A percentile compares a stretch with the other conserved stretches of the same genome.
phyloP scores from a whole-genome alignment of 768 basidiomycete species.

The Boletus rubroflammeus region DNA sequence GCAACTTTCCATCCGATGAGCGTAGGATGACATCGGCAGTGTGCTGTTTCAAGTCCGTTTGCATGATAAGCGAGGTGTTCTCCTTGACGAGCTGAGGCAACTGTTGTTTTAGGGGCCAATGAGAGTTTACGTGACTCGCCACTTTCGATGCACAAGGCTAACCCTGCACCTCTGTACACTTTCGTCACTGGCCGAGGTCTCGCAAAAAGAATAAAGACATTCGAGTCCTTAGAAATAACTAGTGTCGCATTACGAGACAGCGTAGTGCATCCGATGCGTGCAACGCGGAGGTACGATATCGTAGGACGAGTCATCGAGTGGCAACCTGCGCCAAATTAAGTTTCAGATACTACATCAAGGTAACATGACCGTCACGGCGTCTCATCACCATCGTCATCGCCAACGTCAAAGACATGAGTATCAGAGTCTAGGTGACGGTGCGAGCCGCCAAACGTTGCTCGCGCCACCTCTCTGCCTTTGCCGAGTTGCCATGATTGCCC shows the following conservation, averaged over 20 bases:
- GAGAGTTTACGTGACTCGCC: background rate
- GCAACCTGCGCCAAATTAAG: slow-evolving; percentile 1
- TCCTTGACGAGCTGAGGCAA: background rate
- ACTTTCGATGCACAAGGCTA: background rate
- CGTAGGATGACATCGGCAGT: slow-evolving; percentile 14
- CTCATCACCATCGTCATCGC: slow-evolving; percentile 14
- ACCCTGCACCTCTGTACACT: no score
- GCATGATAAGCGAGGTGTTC: slow-evolving; percentile 8
- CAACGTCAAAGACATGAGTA: slow-evolving; percentile 6
- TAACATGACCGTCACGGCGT: background rate
- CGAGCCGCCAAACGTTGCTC: slow-evolving; percentile 38
- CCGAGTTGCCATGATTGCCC: slow-evolving; percentile 50
- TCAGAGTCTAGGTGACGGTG: slow-evolving; percentile 7
- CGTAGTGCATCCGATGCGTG: background rate
- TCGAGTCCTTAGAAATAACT: background rate
- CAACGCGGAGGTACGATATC: background rate
- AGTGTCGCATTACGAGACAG: background rate
- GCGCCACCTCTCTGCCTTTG: slow-evolving; percentile 47
- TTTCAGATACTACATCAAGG: background rate
- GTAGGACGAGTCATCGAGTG: background rate
- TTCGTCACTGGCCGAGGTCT: no score
- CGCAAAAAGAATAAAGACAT: background rate
- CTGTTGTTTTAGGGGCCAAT: background rate
- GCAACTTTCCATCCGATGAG: slow-evolving; percentile 6
- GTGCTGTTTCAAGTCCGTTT: background rate